Percentiles rank a stretch among this genome's conserved stretches.
phyloP scores from a whole-genome alignment of 2,329 filamentous ascomycete species.

The Colletotrichum sp. region DNA sequence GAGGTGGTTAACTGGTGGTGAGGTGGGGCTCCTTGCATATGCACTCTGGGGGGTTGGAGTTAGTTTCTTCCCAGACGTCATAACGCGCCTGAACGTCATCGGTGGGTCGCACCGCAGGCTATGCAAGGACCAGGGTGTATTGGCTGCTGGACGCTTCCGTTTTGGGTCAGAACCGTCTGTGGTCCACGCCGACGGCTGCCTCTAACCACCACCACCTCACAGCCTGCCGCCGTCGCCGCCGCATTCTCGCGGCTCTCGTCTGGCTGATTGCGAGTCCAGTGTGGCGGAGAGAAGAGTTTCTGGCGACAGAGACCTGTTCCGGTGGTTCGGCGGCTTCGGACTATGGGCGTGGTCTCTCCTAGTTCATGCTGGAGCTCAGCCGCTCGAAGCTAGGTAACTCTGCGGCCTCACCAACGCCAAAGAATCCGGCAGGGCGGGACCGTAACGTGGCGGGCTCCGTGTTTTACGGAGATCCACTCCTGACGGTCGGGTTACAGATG shows the following conservation, averaged over 20 bases:
- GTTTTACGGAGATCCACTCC: constrained; percentile 11
- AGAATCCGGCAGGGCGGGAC: background rate
- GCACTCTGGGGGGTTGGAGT: constrained; percentile 15
- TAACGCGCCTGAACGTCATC: constrained; percentile 18
- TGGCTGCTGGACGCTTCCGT: constrained; percentile 2
- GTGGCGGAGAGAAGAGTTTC: background rate
- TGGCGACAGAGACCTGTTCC: background rate
- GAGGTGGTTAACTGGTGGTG: constrained; percentile 15
- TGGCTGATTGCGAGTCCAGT: background rate
- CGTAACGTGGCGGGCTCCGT: constrained; percentile 8
- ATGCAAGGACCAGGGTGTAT: constrained; percentile 12
- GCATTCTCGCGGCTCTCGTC: background rate
- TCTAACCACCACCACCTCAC: background rate
- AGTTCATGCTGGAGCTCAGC: background rate
- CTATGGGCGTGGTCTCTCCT: background rate
- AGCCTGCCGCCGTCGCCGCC: background rate
- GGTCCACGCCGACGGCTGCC: background rate
- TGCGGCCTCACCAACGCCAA: background rate
- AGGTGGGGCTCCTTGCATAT: constrained; percentile 10
- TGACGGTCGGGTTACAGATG: background rate
- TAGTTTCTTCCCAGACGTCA: constrained; percentile 11
- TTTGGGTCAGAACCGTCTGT: constrained; percentile 5
- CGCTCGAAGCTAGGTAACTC: background rate
- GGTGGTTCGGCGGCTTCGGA: background rate
- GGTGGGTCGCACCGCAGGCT: constrained; percentile 8